phyloP scores from a whole-genome alignment of 139 green algal species.

The Penium margaritaceum region DNA sequence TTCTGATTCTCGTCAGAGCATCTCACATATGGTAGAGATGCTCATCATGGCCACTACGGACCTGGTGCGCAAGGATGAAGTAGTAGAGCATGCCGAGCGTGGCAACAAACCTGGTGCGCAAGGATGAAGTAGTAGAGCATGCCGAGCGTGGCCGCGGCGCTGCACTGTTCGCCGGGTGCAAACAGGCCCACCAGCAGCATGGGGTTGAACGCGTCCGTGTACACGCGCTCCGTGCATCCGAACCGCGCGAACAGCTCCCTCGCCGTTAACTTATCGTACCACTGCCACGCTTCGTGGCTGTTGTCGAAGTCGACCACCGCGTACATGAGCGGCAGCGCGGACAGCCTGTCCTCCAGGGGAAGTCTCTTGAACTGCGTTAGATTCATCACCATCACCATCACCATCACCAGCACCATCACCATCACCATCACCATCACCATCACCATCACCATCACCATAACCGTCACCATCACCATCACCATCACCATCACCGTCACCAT shows the following conservation, averaged over 20 bases:
- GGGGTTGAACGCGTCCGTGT: slow-evolving; percentile 35
- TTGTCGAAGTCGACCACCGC: slow-evolving; percentile 33
- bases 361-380: slow-evolving; percentile 38
- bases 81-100: slow-evolving; percentile 42
- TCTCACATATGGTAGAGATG: too few relatives aligned
- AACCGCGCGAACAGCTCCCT: slow-evolving; percentile 32
- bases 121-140: slow-evolving; percentile 46
- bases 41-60: too few relatives aligned
- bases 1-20: too few relatives aligned
- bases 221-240: slow-evolving; percentile 29
- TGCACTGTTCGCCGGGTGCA: slow-evolving; percentile 35
- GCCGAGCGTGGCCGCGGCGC: slow-evolving; percentile 23
- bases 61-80: slow-evolving; percentile 41
- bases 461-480: too few relatives aligned
- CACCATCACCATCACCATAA: too few relatives aligned
- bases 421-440: too few relatives aligned
- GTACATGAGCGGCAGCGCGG: slow-evolving; percentile 42
- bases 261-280: slow-evolving; percentile 30
- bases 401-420: not conserved
- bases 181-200: slow-evolving; percentile 43
- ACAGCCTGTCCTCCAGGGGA: slow-evolving; percentile 27
- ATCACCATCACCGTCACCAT: too few relatives aligned
- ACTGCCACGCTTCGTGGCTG: slow-evolving; percentile 11
- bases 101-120: slow-evolving; percentile 33
- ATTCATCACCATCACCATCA: not conserved